These are phyloP conservation scores for Saccharomyces hybrid DNA, from an alignment of 1,139 yeast species.

Conservation along the genomic window DNA sequence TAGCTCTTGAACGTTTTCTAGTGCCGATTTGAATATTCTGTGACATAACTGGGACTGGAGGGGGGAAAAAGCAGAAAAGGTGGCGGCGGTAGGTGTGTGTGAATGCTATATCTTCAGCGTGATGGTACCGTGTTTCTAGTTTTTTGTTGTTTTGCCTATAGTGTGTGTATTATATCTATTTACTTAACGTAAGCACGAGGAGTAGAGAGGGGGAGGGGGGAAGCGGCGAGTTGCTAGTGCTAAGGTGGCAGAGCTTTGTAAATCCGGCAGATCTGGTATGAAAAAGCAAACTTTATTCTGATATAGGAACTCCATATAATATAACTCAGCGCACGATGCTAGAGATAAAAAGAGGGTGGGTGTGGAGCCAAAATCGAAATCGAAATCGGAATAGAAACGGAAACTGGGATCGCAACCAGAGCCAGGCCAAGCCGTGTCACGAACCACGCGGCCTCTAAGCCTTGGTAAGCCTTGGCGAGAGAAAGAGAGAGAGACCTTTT, in stretches of 20 bases:
- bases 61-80: background rate
- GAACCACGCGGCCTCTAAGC: background rate
- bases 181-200: background rate
- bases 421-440: background rate
- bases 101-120: background rate
- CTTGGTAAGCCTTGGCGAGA: background rate
- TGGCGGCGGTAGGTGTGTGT: background rate
- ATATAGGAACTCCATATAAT: background rate
- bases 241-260: background rate
- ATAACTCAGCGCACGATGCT: background rate
- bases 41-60: background rate
- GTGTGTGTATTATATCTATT: background rate
- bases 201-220: background rate
- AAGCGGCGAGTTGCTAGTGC: background rate
- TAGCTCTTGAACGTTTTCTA: background rate
- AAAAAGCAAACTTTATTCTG: background rate
- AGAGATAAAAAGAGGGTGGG: slow-evolving; percentile 1
- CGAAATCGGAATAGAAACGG: background rate
- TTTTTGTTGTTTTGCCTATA: background rate
- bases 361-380: background rate
- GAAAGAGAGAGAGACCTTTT: background rate
- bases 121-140: background rate
- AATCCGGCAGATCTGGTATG: background rate
- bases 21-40: slow-evolving; percentile 1
- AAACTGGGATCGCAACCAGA: background rate